Base-by-base conservation (phyloP, 2,329 filamentous ascomycete genomes). In the Sporothrix phasma region DNA sequence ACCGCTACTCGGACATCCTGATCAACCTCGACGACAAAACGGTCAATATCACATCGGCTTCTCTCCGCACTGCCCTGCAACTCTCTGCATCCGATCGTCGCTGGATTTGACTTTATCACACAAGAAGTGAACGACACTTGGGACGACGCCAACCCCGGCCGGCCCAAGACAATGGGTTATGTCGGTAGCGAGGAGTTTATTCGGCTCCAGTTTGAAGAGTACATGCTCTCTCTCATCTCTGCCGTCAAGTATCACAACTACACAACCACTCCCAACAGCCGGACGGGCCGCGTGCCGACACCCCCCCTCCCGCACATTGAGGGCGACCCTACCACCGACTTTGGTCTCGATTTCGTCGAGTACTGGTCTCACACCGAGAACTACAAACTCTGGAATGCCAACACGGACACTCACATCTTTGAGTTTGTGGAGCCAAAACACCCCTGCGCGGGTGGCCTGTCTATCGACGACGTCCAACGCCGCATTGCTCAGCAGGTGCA, bases 101-200 rank as follows among this genome's bases (percentile, higher is more conserved):
- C 64, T 99, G 94, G 93, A 97, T 99, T n/a, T 69, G 94, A 99
- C 76, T 92, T 92, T 70, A 82, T 99, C 62, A 95, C 92, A 0
- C 90, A 96, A 70, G 89, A 92, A 45, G 90, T 99, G 24, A 90
- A 94, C 71, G 92, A 97, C 68, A 97, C 94, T 0, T 99, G 94
- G 94, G 94, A 99, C 72, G 91, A 96, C 47, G 80, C 86, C 4
- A 93, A 97, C 71, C 94, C 94, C 0, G 85, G 86, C 67, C 83
- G 90, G 56, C 94, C 94, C n/a, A 97, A 92, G 71, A 96, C 91
- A 2, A 88, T 97, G 80, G 92, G 92, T 34, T 99, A 97, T 72
- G 87, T 91, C 43, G 94, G 94, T 34, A 97, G 92, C 67, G 94
- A 99, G 76, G 94, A 97, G 73, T 97, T 97, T 72, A 99, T 99